phyloP scores from a whole-genome alignment of 495 filamentous ascomycete species.

The Letharia lupina region DNA sequence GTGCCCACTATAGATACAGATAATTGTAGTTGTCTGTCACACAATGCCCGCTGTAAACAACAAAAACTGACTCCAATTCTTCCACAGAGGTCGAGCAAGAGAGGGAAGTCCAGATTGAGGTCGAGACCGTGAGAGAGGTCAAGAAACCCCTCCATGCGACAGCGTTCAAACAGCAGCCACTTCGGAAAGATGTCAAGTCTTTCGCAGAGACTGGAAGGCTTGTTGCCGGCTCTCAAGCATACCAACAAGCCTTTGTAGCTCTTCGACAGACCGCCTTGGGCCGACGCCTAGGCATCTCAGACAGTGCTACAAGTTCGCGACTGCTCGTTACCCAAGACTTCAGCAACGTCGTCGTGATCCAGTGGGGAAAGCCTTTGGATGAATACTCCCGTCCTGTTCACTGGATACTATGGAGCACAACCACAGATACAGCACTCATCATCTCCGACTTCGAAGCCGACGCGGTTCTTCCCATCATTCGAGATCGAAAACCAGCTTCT shows the following conservation, averaged over 20 bases:
- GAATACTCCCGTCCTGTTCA: slow-evolving; percentile 35
- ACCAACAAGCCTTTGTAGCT: slow-evolving; percentile 30
- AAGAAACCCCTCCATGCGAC: slow-evolving; percentile 29
- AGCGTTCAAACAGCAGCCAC: slow-evolving; percentile 28
- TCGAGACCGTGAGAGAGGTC: slow-evolving; percentile 35
- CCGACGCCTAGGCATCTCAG: slow-evolving; percentile 29
- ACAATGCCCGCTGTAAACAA: not conserved
- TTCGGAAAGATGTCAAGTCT: slow-evolving; percentile 31
- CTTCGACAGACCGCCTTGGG: slow-evolving; percentile 32
- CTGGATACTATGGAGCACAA: slow-evolving; percentile 40
- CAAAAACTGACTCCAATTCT: not conserved
- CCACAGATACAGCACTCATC: slow-evolving; percentile 36
- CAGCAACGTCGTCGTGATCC: slow-evolving; percentile 2
- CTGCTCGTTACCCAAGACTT: slow-evolving; percentile 29
- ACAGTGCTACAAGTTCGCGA: slow-evolving; percentile 19
- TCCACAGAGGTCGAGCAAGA: slow-evolving; percentile 40
- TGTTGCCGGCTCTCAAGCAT: slow-evolving; percentile 22
- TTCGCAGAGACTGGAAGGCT: slow-evolving; percentile 37
- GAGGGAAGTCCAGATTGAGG: slow-evolving; percentile 35
- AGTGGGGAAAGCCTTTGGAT: slow-evolving; percentile 6
- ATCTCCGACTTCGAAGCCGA: slow-evolving; percentile 51
- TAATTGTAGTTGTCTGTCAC: not conserved
- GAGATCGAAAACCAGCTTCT: not conserved
- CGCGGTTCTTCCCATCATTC: slow-evolving; percentile 35
- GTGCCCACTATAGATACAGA: not conserved